These are phyloP conservation scores for Curvularia lunata DNA, from an alignment of 2,329 filamentous ascomycete species.

Conservation along the genomic window DNA sequence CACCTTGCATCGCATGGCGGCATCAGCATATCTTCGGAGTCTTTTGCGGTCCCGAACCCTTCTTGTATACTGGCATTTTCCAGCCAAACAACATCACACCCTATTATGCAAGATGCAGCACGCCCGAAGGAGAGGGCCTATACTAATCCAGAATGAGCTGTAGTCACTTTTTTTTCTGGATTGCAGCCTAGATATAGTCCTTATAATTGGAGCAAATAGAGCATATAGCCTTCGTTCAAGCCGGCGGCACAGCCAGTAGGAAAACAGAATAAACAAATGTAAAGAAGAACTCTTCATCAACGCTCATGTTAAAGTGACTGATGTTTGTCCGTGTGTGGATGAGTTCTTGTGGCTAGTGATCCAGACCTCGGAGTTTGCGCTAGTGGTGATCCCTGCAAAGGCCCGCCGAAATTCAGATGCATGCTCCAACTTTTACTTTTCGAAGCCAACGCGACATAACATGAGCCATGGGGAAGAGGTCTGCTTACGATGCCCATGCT, in stretches of 20 bases:
- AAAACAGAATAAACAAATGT: not conserved
- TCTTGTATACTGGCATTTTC: constrained; percentile 9
- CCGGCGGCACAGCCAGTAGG: not conserved
- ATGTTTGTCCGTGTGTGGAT: constrained; percentile 10
- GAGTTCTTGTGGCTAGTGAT: not conserved
- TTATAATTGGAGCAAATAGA: constrained; percentile 8
- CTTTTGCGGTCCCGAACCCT: constrained; percentile 1
- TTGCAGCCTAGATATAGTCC: constrained; percentile 5
- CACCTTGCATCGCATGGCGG: constrained; percentile 11
- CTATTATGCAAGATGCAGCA: constrained; percentile 1
- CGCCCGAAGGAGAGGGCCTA: not conserved
- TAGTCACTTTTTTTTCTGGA: constrained; percentile 8
- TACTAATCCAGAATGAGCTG: constrained; percentile 1
- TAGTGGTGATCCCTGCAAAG: constrained; percentile 24
- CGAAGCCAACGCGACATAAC: constrained; percentile 14
- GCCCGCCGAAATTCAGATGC: constrained; percentile 23
- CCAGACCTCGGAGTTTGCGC: constrained; percentile 3
- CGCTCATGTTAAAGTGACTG: constrained; percentile 1
- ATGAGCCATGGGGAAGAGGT: constrained; percentile 42
- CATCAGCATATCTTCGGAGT: constrained; percentile 11
- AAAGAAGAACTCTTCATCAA: not conserved
- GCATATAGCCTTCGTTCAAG: not conserved
- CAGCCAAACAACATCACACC: not conserved
- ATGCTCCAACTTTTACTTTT: constrained; percentile 31
- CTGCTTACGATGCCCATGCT: constrained; percentile 40